phyloP scores from a whole-genome alignment of 345 rosid species.

The Carallia brachiata region DNA sequence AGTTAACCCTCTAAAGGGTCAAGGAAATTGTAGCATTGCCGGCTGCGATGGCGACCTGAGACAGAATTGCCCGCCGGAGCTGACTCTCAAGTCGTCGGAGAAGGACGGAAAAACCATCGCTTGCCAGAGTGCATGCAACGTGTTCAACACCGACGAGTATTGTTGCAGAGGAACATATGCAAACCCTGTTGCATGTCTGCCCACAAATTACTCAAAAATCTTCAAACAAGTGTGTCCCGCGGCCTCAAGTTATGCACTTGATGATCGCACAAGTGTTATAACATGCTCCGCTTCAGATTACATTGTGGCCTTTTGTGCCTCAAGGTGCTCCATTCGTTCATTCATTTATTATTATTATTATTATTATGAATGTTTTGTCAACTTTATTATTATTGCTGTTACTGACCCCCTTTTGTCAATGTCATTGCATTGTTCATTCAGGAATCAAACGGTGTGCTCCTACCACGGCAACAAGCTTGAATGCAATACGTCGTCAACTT shows the following conservation, averaged over 20 bases:
- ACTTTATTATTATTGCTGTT: too few relatives aligned
- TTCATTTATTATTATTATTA: not conserved
- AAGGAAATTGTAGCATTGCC: conserved; percentile 48
- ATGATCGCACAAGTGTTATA: conserved; percentile 42
- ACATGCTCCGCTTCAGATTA: conserved; percentile 52
- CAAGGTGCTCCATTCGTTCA: conserved; percentile 33
- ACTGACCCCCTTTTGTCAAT: too few relatives aligned
- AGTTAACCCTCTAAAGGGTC: conserved; percentile 38
- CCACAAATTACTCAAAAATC: conserved; percentile 51
- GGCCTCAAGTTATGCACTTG: conserved; percentile 60
- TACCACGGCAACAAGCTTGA: conserved; percentile 26
- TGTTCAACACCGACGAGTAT: conserved; percentile 47
- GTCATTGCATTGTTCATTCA: conserved; percentile 5
- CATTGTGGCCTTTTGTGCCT: conserved; percentile 49
- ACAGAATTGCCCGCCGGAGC: conserved; percentile 43
- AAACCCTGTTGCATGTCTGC: conserved; percentile 35
- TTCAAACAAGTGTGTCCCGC: conserved; percentile 63
- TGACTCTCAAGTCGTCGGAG: conserved; percentile 25
- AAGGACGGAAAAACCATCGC: conserved; percentile 41
- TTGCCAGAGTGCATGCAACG: conserved; percentile 57
- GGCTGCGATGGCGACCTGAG: conserved; percentile 60
- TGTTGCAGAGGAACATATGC: conserved; percentile 55
- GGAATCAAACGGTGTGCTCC: conserved; percentile 43
- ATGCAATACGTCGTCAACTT: conserved; percentile 18
- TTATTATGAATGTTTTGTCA: too few relatives aligned